phyloP scores from a whole-genome alignment of 768 basidiomycete species.

The Calocybe gangraenosa region DNA sequence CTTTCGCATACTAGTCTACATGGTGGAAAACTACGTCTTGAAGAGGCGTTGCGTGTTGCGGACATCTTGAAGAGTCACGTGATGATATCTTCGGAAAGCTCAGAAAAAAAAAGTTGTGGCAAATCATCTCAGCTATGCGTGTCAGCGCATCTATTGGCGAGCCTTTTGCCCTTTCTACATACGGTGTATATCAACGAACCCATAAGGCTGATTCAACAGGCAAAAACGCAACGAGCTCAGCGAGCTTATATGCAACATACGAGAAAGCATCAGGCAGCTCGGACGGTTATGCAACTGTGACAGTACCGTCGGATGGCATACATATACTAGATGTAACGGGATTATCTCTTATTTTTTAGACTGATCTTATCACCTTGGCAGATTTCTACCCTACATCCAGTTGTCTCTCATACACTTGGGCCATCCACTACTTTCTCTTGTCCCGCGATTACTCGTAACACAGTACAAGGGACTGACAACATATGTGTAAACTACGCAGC shows the following conservation, averaged over 20 bases:
- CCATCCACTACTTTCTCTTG: slow-evolving; percentile 60
- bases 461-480: slow-evolving; percentile 27
- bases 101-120: too few relatives aligned
- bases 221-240: slow-evolving; percentile 13
- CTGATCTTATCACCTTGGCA: slow-evolving; percentile 19
- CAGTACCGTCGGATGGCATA: slow-evolving; percentile 70
- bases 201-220: slow-evolving; percentile 15
- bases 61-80: too few relatives aligned
- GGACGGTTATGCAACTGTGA: slow-evolving; percentile 61
- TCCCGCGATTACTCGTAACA: slow-evolving; percentile 45
- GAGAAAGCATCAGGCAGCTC: slow-evolving; percentile 27
- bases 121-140: slow-evolving; percentile 17
- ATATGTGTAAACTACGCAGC: slow-evolving; percentile 54
- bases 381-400: slow-evolving; percentile 61
- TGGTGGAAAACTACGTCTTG: too few relatives aligned
- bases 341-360: background rate
- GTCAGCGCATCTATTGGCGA: slow-evolving; percentile 26
- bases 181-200: slow-evolving; percentile 26
- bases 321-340: slow-evolving; percentile 67
- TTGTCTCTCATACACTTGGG: slow-evolving; percentile 66
- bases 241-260: slow-evolving; percentile 32
- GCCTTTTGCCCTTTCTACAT: slow-evolving; percentile 34
- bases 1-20: too few relatives aligned
- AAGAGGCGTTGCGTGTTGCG: too few relatives aligned
- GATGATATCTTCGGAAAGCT: too few relatives aligned